Base-by-base conservation (phyloP, 208 protist genomes). In the Leishmania amazonensis region DNA sequence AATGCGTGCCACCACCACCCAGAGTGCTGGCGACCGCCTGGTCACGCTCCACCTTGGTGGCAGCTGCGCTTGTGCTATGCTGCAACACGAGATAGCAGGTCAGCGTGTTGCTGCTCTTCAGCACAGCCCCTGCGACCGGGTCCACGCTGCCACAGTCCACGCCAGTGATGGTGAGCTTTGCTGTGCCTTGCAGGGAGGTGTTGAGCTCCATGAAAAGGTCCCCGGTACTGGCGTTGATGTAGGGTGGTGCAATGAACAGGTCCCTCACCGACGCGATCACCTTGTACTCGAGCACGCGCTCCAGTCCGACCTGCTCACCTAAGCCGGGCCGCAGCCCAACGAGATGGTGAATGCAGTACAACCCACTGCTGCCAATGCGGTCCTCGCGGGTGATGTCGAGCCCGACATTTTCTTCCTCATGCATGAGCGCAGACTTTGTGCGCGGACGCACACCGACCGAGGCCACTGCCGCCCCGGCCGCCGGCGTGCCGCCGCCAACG, bases 251-350 rank as follows among this genome's bases (percentile, higher is more conserved):
- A 11, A 94, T 45, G 45, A 91, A 90, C 65, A 92, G 76, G n/a
- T 90, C 86, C 40, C 45, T 49, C 31, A 79, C 81, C 65, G 87
- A 60, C 47, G 81, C 85, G 24, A 24, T n/a, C 72, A 94, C 90
- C 75, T 87, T 72, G 78, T 89, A 94, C 85, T 94, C 90, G 68
- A 94, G 85, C 81, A 94, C 90, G n/a, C 90, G 90, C 64, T 87
- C 90, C 17, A 94, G 80, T 1, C 90, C 90, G 0, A 94, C 88
- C 81, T 87, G 88, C 83, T 94, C 90, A 0, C 88, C 86, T 3
- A 94, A 84, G 9, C 87, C 90, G 31, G 75, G 85, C 38, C 88
- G 83, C n/a, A 94, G 84, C 3, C 87, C 90, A 7, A 94, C 88
- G 31, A 94, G 81, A 54, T 80, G 78, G 65, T 75, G 85, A 31